Conservation (phyloP, 345 rosid genomes). For the Raphanus raphanistrum region DNA sequence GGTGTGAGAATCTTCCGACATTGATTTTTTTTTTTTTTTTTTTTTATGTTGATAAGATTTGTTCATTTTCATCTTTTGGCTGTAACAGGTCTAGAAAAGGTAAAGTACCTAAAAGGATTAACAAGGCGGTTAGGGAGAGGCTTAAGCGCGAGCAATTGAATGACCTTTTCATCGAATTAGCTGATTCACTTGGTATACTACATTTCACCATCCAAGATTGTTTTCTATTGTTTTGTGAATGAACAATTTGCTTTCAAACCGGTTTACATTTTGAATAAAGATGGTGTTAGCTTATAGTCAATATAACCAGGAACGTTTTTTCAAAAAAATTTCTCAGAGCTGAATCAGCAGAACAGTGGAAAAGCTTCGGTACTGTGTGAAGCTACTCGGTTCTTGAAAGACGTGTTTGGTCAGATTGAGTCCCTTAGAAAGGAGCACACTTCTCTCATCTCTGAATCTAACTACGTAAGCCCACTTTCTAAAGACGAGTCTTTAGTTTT, state of each 20-base stretch:
- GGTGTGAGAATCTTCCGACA: background rate
- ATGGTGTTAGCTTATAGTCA: background rate
- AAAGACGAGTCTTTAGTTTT: background rate
- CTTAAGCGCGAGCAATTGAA: constrained; percentile 94
- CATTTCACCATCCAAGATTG: background rate
- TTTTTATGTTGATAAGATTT: background rate
- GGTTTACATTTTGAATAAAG: background rate
- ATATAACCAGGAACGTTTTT: background rate
- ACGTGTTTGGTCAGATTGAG: constrained; percentile 67
- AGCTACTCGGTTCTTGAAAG: constrained; percentile 76
- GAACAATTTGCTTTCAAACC: constrained; percentile 1
- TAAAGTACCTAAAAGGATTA: constrained; percentile 71
- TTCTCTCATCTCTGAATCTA: constrained; percentile 72
- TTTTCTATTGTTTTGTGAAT: too few relatives aligned
- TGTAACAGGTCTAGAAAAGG: constrained; percentile 57
- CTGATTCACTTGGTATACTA: constrained; percentile 63
- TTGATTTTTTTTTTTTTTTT: background rate
- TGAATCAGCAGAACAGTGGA: constrained; percentile 67
- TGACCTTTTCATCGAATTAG: constrained; percentile 80
- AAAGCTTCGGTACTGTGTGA: constrained; percentile 75
- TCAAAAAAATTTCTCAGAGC: constrained; percentile 44
- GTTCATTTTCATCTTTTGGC: background rate
- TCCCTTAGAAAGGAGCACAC: constrained; percentile 68
- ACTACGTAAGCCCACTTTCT: constrained; percentile 53
- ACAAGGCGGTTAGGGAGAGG: constrained; percentile 91